Base-by-base conservation (phyloP, 768 basidiomycete genomes). In the Tylopilus plumbeoviolaceoides region DNA sequence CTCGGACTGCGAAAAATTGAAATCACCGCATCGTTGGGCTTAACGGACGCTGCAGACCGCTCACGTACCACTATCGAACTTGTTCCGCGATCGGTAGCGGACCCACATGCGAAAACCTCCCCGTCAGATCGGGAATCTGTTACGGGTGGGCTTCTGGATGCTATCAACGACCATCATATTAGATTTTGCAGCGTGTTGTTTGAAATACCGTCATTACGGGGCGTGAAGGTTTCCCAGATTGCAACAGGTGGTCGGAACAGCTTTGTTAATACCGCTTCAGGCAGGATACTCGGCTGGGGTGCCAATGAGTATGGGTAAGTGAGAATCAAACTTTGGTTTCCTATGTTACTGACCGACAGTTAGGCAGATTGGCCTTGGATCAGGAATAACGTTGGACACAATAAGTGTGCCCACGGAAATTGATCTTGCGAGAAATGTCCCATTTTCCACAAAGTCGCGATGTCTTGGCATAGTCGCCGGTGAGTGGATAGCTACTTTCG, bases 361-460 rank as follows among this genome's bases (percentile, higher is more conserved):
- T 60, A 89, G 91, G 25, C 93, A 98, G 72, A 77, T 95, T 43
- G 93, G 91, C 39, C 71, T 92, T 23, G 91, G 89, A 15, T 72
- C 75, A 15, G 77, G 78, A 51, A 75, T 85, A 11, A 73, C 79
- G 5, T 64, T 89, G 40, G 80, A 86, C 51, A 78, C 79, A 1
- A 86, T 95, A 54, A 82, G 76, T n/a, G 77, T 87, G 6, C 93
- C 93, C 1, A 91, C 91, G 0, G 93, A 95, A 69, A 80, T 94
- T 18, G 75, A 87, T n/a, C 71, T 94, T 2, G 83, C 83, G 72
- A 79, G 80, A 46, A 73, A 75, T 46, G 75, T 76, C 46, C 73
- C 83, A 2, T 63, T 65, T 17, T 76, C 76, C 27, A 78, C 79
- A 20, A 70, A 63, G 23, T 82, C 83, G 41, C 81, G 69, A 61